Base-by-base conservation (phyloP, 129 eudicot genomes). In the Chrysanthemum lavandulifolium region DNA sequence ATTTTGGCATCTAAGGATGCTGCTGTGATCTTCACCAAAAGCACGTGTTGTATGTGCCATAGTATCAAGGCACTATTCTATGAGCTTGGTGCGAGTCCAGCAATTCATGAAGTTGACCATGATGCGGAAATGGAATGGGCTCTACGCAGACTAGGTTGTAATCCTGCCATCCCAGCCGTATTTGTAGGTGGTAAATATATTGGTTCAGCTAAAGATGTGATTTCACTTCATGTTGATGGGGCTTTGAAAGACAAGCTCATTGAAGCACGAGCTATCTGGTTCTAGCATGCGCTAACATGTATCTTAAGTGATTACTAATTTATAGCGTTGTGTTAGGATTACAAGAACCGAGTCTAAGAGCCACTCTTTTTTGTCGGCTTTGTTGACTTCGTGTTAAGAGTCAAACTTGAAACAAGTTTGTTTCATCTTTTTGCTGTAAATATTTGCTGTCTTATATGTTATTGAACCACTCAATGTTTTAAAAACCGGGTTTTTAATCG, bases 81-180 rank as follows among this genome's bases (percentile, higher is more conserved):
- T 52, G 90, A 92, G n/a, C 84, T 87, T 7, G 98, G 98, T 43
- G 96, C 98, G 4, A 92, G 90, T 75, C 98, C 98, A 0, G 95
- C 96, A 2, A 75, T 92, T 60, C 86, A 92, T 73, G 98, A 92
- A 72, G 79, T 89, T 13, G 98, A 92, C 69, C 75, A 82, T 19
- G 95, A 87, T 10, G 64, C 80, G 0, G 96, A 92, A 43, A 83
- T 92, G 86, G 98, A 89, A 71, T 16, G 84, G 79, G 95, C 96
- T 2, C 62, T 92, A 29, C 73, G 84, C 18, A 77, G 65, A 19
- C 56, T 92, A 5, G 95, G 98, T 2, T 85, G 95, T 76, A 86
- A 66, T 77, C 89, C 98, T 3, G 70, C 82, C 1, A 76, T 89
- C 19, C 98, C 98, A 1, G 98, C 96, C 0, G 95, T 92, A 62